A percentile compares a stretch with the other conserved stretches of the same genome.
These are phyloP conservation scores for Chalaropsis thielavioides DNA, from an alignment of 2,329 filamentous ascomycete species.

Conservation along the genomic window DNA sequence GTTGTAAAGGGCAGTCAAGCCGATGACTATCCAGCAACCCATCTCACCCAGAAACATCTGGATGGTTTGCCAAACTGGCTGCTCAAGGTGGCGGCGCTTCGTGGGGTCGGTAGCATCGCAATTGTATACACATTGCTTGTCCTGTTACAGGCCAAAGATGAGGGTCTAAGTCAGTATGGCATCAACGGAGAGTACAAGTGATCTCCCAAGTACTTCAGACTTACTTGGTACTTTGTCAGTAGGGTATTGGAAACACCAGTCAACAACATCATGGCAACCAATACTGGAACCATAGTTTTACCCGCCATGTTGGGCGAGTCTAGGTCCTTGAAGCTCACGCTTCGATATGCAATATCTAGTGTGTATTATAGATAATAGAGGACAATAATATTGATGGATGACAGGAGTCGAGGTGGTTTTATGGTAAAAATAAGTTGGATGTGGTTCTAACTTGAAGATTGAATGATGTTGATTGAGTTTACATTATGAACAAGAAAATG, in stretches of 20 bases:
- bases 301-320: constrained; percentile 45
- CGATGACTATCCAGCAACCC: constrained; percentile 88
- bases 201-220: constrained; percentile 19
- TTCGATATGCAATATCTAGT: background rate
- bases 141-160: constrained; percentile 34
- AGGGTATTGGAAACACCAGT: constrained; percentile 96
- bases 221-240: constrained; percentile 86
- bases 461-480: too few species aligned
- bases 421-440: too few species aligned
- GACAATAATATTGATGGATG: background rate
- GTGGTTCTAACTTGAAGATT: too few species aligned
- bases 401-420: background rate
- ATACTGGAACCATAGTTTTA: constrained; percentile 59
- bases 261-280: constrained; percentile 91
- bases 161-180: background rate
- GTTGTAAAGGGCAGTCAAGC: constrained; percentile 49
- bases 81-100: constrained; percentile 65
- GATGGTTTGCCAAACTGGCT: constrained; percentile 87
- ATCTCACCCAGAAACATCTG: constrained; percentile 98
- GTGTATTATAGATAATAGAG: background rate
- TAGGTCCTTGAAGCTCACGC: background rate
- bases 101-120: constrained; percentile 57
- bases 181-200: background rate
- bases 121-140: constrained; percentile 92
- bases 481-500: too few species aligned